Percentiles rank a stretch among this genome's conserved stretches.
Evolutionary conservation across 2,329 filamentous ascomycete species (phyloP).

Genomic region (Tolypocladium amazonense): DNA sequence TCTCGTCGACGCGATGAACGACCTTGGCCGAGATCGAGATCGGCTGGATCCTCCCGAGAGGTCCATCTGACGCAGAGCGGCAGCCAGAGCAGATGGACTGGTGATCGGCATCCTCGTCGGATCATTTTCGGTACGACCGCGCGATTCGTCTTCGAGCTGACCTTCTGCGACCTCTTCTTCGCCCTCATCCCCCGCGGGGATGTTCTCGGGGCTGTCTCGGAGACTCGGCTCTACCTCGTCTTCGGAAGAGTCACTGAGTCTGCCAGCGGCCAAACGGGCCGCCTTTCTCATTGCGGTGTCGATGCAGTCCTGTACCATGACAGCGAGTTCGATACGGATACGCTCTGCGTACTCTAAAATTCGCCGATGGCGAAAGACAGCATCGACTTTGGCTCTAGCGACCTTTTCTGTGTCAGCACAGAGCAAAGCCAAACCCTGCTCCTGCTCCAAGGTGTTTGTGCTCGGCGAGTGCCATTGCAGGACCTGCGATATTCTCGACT

Average conservation of each 20-base stretch:
- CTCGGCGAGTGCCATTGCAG: slow-evolving; percentile 94
- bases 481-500: slow-evolving; percentile 88
- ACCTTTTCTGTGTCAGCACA: slow-evolving; percentile 82
- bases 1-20: slow-evolving; percentile 58
- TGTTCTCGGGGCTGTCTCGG: slow-evolving; percentile 5
- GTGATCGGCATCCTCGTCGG: slow-evolving; percentile 11
- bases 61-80: slow-evolving; percentile 36
- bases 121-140: slow-evolving; percentile 7
- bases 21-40: slow-evolving; percentile 39
- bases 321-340: slow-evolving; percentile 85
- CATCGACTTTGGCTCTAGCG: slow-evolving; percentile 82
- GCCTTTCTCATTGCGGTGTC: slow-evolving; percentile 85
- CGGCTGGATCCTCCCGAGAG: slow-evolving; percentile 15
- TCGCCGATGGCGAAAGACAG: slow-evolving; percentile 79
- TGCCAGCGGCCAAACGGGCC: slow-evolving; percentile 74
- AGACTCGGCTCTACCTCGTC: slow-evolving; percentile 40
- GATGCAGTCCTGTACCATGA: slow-evolving; percentile 91
- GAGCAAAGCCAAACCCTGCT: slow-evolving; percentile 78
- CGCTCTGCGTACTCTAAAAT: slow-evolving; percentile 95
- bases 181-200: slow-evolving; percentile 7
- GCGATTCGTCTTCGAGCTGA: slow-evolving; percentile 2
- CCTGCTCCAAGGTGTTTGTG: slow-evolving; percentile 82
- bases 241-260: slow-evolving; percentile 67
- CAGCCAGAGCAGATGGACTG: slow-evolving; percentile 41
- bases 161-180: slow-evolving; percentile 26